phyloP scores from a whole-genome alignment of 2,329 filamentous ascomycete genomes.

The Penicillium brevicompactum region DNA sequence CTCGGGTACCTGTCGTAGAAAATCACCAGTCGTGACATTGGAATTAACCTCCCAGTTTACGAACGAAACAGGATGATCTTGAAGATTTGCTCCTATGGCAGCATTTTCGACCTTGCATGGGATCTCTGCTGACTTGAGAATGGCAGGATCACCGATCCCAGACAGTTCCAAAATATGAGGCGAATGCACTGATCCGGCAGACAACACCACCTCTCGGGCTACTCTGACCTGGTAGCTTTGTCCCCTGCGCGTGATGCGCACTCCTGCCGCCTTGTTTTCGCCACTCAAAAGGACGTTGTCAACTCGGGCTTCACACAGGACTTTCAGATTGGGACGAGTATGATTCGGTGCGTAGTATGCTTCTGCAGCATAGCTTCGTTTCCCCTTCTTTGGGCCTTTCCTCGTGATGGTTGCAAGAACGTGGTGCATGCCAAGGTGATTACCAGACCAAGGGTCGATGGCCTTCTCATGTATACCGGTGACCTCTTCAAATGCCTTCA shows the following conservation, averaged over 20 bases:
- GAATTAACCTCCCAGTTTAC: slow-evolving; percentile 14
- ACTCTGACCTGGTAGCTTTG: slow-evolving; percentile 36
- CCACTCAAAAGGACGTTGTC: slow-evolving; percentile 28
- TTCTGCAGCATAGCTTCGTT: slow-evolving; percentile 45
- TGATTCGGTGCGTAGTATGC: slow-evolving; percentile 41
- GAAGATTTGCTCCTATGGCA: slow-evolving; percentile 52
- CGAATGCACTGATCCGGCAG: slow-evolving; percentile 59
- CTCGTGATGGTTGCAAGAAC: slow-evolving; percentile 33
- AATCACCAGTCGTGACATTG: slow-evolving; percentile 6
- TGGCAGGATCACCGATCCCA: slow-evolving; percentile 55
- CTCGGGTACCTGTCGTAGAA: slow-evolving; percentile 8
- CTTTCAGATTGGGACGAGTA: slow-evolving; percentile 47
- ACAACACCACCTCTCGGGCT: slow-evolving; percentile 58
- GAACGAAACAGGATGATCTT: slow-evolving; percentile 41
- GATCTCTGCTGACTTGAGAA: slow-evolving; percentile 46
- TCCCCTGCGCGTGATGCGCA: slow-evolving; percentile 45
- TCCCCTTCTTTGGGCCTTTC: slow-evolving; percentile 24
- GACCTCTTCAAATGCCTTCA: slow-evolving; percentile 21
- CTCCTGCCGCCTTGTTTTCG: slow-evolving; percentile 34
- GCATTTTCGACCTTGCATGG: slow-evolving; percentile 45
- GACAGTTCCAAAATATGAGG: slow-evolving; percentile 63
- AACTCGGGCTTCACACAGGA: slow-evolving; percentile 50
- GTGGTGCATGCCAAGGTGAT: slow-evolving; percentile 40
- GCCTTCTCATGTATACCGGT: slow-evolving; percentile 10
- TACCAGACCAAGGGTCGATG: slow-evolving; percentile 39